Evolutionary conservation across 179 eudicot genomes (phyloP).

Genomic region (Beta corolliflora): DNA sequence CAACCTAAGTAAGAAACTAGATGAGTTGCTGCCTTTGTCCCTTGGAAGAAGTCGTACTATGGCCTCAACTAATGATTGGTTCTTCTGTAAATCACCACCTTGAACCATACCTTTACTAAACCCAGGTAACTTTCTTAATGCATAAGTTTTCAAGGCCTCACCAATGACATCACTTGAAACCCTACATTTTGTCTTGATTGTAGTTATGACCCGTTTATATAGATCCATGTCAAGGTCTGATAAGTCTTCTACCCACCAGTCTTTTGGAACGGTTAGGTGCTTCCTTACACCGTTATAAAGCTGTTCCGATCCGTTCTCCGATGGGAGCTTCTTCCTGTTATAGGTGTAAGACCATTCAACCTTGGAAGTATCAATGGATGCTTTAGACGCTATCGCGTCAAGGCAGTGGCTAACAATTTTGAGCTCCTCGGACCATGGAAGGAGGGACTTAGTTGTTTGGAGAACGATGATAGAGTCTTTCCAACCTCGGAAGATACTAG

Average conservation of each 20-base stretch:
- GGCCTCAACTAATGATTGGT: conserved; percentile 52
- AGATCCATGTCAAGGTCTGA: conserved; percentile 65
- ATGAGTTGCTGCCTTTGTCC: conserved; percentile 51
- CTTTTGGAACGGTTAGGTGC: conserved; percentile 59
- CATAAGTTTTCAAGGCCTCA: conserved; percentile 59
- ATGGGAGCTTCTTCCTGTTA: conserved; percentile 53
- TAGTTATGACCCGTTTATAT: conserved; percentile 54
- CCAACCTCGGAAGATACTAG: conserved; percentile 79
- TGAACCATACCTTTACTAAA: conserved; percentile 49
- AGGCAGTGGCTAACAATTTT: conserved; percentile 65
- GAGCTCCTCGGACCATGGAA: conserved; percentile 71
- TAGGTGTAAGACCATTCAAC: conserved; percentile 83
- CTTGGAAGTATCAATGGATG: conserved; percentile 57
- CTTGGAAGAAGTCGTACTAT: conserved; percentile 51
- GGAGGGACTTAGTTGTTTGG: conserved; percentile 59
- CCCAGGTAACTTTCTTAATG: conserved; percentile 55
- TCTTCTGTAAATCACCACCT: conserved; percentile 46
- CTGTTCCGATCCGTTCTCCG: conserved; percentile 48
- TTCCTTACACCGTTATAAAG: conserved; percentile 54
- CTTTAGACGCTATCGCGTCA: conserved; percentile 68
- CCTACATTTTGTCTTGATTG: conserved; percentile 54
- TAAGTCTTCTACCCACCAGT: conserved; percentile 88
- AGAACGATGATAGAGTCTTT: conserved; percentile 81
- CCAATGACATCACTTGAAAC: conserved; percentile 49
- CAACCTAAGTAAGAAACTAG: conserved; percentile 61